A percentile compares a stretch with the other conserved stretches of the same genome.
These are phyloP conservation scores for Penicillium paneum DNA, from an alignment of 2,329 filamentous ascomycete species.

Conservation along the genomic window DNA sequence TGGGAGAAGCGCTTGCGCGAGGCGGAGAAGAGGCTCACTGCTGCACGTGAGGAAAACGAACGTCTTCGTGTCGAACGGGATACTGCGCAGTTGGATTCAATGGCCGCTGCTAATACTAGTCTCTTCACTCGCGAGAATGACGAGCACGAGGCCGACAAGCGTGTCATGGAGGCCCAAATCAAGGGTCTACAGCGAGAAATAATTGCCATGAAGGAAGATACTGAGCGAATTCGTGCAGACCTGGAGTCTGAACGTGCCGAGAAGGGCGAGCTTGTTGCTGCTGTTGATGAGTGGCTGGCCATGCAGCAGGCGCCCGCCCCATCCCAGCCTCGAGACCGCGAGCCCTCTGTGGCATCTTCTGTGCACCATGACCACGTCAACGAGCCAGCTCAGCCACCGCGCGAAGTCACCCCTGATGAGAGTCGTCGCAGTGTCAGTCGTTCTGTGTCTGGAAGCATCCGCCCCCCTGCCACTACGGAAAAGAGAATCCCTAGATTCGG, in stretches of 20 bases:
- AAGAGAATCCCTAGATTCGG: slow-evolving; percentile 34
- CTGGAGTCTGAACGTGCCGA: slow-evolving; percentile 51
- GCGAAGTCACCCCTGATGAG: slow-evolving; percentile 18
- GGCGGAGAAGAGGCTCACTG: slow-evolving; percentile 68
- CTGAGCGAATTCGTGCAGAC: slow-evolving; percentile 60
- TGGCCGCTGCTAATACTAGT: slow-evolving; percentile 46
- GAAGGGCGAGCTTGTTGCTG: slow-evolving; percentile 48
- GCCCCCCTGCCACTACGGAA: slow-evolving; percentile 31
- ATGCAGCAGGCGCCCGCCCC: slow-evolving; percentile 35
- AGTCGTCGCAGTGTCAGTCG: slow-evolving; percentile 26
- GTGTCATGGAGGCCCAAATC: slow-evolving; percentile 69
- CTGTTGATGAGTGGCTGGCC: slow-evolving; percentile 46
- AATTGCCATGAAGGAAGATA: slow-evolving; percentile 65
- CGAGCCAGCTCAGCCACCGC: slow-evolving; percentile 12
- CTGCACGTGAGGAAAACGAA: slow-evolving; percentile 71
- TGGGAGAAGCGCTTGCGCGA: slow-evolving; percentile 86
- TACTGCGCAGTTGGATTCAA: slow-evolving; percentile 59
- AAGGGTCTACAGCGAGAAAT: slow-evolving; percentile 73
- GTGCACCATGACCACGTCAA: slow-evolving; percentile 7
- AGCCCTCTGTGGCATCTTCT: slow-evolving; percentile 20
- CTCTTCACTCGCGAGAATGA: slow-evolving; percentile 50
- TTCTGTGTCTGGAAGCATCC: slow-evolving; percentile 30
- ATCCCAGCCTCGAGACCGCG: slow-evolving; percentile 9
- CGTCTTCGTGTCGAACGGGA: slow-evolving; percentile 65
- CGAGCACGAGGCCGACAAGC: slow-evolving; percentile 63